These are phyloP conservation scores for Malus hybrid DNA, from an alignment of 331 rosid species.

Conservation along the genomic window DNA sequence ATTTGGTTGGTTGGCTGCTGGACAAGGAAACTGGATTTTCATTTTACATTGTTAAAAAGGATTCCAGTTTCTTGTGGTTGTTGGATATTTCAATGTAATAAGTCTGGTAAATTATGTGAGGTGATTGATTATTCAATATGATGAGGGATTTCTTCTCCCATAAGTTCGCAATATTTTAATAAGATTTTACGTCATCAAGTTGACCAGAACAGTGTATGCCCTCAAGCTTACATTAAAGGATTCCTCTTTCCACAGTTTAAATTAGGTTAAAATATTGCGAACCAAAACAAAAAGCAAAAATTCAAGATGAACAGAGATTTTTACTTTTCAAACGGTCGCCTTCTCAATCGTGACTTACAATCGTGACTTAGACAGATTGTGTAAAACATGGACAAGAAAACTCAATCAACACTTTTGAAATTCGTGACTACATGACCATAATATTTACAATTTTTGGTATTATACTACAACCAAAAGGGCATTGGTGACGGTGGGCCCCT, in stretches of 20 bases:
- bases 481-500: conserved; percentile 28
- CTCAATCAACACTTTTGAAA: background rate
- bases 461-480: background rate
- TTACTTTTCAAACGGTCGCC: background rate
- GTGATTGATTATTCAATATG: background rate
- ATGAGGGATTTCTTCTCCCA: background rate
- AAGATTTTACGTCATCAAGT: too few species aligned
- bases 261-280: too few species aligned
- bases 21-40: background rate
- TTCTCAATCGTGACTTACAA: too few species aligned
- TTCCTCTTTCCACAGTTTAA: too few species aligned
- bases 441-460: background rate
- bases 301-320: background rate
- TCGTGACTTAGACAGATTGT: background rate
- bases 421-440: background rate
- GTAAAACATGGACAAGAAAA: background rate
- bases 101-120: background rate
- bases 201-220: too few species aligned
- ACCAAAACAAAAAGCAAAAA: background rate
- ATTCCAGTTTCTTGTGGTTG: background rate
- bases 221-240: too few species aligned
- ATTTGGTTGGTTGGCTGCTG: background rate
- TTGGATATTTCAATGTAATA: background rate
- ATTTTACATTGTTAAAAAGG: background rate
- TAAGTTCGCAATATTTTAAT: background rate